These are phyloP conservation scores for Erysiphe pulchra DNA, from an alignment of 2,329 filamentous ascomycete species.

Conservation along the genomic window DNA sequence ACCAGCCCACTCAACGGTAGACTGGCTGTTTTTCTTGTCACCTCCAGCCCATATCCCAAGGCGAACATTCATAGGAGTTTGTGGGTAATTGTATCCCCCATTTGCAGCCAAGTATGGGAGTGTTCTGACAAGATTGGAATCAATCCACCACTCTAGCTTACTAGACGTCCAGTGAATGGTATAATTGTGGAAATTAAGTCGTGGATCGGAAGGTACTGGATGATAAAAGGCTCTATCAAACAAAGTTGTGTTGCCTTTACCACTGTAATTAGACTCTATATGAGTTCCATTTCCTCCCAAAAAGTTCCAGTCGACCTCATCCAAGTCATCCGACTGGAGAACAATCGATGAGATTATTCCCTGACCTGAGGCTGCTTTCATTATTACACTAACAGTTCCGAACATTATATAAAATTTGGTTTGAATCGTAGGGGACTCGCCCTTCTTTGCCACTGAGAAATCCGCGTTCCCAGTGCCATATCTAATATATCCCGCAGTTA, in stretches of 20 bases:
- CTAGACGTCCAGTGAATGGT: slow-evolving; percentile 48
- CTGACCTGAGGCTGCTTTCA: slow-evolving; percentile 48
- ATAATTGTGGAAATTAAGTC: slow-evolving; percentile 39
- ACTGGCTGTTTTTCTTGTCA: slow-evolving; percentile 25
- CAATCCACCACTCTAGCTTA: slow-evolving; percentile 41
- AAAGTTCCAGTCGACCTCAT: slow-evolving; percentile 76
- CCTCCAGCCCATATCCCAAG: slow-evolving; percentile 41
- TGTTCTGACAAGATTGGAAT: slow-evolving; percentile 37
- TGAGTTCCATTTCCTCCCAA: slow-evolving; percentile 33
- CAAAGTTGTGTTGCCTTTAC: slow-evolving; percentile 42
- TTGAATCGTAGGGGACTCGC: slow-evolving; percentile 55
- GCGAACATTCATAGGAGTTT: slow-evolving; percentile 49
- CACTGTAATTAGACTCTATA: slow-evolving; percentile 38
- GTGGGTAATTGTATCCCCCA: slow-evolving; percentile 38
- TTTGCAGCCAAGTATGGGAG: slow-evolving; percentile 34
- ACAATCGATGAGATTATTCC: slow-evolving; percentile 69
- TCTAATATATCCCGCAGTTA: slow-evolving; percentile 35
- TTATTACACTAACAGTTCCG: slow-evolving; percentile 49
- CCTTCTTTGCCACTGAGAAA: slow-evolving; percentile 44
- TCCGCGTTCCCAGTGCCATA: slow-evolving; percentile 36
- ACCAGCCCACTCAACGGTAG: slow-evolving; percentile 44
- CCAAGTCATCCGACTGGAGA: slow-evolving; percentile 57
- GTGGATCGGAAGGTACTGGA: slow-evolving; percentile 25
- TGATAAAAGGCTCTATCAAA: slow-evolving; percentile 45
- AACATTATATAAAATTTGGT: slow-evolving; percentile 72